Evolutionary conservation across 2,329 filamentous ascomycete species (phyloP).

Genomic region (Ampelomyces quisqualis): DNA sequence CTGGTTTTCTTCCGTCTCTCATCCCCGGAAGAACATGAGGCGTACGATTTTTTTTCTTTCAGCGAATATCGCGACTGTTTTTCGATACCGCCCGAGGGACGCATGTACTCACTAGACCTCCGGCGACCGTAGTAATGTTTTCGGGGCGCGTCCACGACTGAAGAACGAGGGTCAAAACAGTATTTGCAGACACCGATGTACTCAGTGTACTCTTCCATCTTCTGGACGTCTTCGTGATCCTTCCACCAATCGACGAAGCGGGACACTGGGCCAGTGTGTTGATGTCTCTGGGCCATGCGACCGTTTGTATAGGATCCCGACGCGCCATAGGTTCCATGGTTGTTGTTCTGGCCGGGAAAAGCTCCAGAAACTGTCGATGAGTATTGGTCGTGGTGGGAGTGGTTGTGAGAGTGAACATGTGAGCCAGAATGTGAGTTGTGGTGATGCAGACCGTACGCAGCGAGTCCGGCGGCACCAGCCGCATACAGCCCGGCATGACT

Average conservation of each 20-base stretch:
- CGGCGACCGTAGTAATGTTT: slow-evolving; percentile 57
- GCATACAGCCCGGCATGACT: slow-evolving; percentile 49
- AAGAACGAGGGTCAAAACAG: slow-evolving; percentile 63
- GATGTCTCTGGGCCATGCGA: slow-evolving; percentile 51
- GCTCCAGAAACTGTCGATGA: too few species aligned
- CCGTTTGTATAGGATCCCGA: slow-evolving; percentile 29
- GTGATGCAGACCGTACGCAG: slow-evolving; percentile 49
- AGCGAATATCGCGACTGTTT: slow-evolving; percentile 59
- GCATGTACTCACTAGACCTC: slow-evolving; percentile 48
- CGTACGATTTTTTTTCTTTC: slow-evolving; percentile 34
- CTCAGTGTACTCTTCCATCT: slow-evolving; percentile 68
- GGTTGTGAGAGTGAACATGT: slow-evolving; percentile 27
- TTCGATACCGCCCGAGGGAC: slow-evolving; percentile 53
- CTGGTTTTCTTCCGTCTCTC: slow-evolving; percentile 46
- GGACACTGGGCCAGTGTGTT: slow-evolving; percentile 57
- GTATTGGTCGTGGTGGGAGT: slow-evolving; percentile 32
- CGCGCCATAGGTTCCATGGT: slow-evolving; percentile 19
- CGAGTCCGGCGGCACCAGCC: slow-evolving; percentile 50
- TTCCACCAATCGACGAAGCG: slow-evolving; percentile 62
- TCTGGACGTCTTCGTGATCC: slow-evolving; percentile 63
- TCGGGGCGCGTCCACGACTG: slow-evolving; percentile 58
- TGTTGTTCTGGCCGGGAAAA: slow-evolving; percentile 27
- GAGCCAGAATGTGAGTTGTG: slow-evolving; percentile 36
- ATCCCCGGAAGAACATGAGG: slow-evolving; percentile 35
- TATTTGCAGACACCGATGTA: slow-evolving; percentile 65